These are phyloP conservation scores for Aspergillus cavernicola DNA, from an alignment of 495 filamentous ascomycete genomes.

Conservation along the genomic window DNA sequence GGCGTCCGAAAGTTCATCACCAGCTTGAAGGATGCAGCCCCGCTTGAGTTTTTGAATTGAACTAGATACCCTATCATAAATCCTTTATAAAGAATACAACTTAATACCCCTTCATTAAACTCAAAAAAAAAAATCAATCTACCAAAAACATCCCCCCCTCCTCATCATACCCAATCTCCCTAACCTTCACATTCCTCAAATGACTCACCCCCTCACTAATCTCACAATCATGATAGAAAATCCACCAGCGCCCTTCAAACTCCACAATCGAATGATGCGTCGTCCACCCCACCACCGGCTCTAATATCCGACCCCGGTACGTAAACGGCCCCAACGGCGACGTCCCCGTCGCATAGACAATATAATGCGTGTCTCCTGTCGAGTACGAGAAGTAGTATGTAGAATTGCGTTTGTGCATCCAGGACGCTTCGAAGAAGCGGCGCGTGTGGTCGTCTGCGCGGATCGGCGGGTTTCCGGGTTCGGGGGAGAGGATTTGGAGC, in stretches of 20 bases:
- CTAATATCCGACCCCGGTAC: conserved; percentile 64
- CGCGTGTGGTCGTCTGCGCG: conserved; percentile 63
- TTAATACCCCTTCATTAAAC: background rate
- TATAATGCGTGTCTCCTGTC: conserved; percentile 68
- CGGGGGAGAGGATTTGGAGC: conserved; percentile 55
- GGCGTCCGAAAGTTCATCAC: conserved; percentile 3
- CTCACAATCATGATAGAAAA: conserved; percentile 72
- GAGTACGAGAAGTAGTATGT: conserved; percentile 74
- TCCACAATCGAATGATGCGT: conserved; percentile 77
- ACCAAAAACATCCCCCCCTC: conserved; percentile 51
- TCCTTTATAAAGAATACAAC: too few species aligned
- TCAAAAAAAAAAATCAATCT: background rate
- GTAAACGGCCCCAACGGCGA: conserved; percentile 66
- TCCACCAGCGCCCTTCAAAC: conserved; percentile 63
- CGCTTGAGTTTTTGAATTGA: background rate
- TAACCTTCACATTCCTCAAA: conserved; percentile 64
- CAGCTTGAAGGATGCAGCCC: background rate
- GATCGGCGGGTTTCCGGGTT: conserved; percentile 55
- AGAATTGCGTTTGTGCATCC: conserved; percentile 64
- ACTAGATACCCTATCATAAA: background rate
- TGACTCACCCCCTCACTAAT: conserved; percentile 60
- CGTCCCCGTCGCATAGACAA: conserved; percentile 60
- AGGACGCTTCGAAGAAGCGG: conserved; percentile 76
- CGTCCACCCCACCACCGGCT: conserved; percentile 75
- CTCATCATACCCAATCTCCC: conserved; percentile 66